Base-by-base conservation (phyloP, 2,329 filamentous ascomycete species). In the Trichoderma koningii region DNA sequence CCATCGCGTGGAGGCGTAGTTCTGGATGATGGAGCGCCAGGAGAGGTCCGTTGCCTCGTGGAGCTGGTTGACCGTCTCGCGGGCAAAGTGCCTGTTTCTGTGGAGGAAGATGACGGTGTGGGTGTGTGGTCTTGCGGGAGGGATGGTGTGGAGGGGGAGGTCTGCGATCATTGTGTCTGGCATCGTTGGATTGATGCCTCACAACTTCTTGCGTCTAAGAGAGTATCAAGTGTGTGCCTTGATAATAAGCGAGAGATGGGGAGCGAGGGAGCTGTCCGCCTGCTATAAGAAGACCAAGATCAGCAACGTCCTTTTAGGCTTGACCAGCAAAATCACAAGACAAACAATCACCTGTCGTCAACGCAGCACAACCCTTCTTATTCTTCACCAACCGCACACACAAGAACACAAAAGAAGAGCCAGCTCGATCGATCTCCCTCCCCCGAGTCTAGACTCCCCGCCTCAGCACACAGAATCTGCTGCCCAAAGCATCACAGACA, bases 91-190 rank as follows among this genome's bases (percentile, higher is more conserved):
- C 5, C 30, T 21, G 55, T 56, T 65, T 9, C 34, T 26, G 45
- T 65, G 63, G 6, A 65, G 55, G 19, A 65, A 56, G 28, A 65
- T 65, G 55, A 65, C 19, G 26, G 63, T 65, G 26, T 65, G 55
- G 3, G 63, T 61, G 41, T 65, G 63, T 26, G 63, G 19, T 56
- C 38, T 50, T 12, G 63, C 52, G 2, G 63, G 63, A 34, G 63
- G 63, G 7, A 65, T 65, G n/a, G 63, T 65, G 19, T 21, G 41
- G 34, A 65, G 55, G 2, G 55, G 45, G n/a, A 65, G 63, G 30
- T 65, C 63, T 30, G 53, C 48, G 5, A 65, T 41, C 55, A 65
- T 53, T 7, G 47, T 65, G 19, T 28, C 44, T 28, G 7, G 14
- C n/a, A 42, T 60, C 21, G 6, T n/a, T 17, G 12, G 12, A 14